Conservation (phyloP, 1,139 yeast genomes). For the Hyphopichia wangnamkhiaoensis region DNA sequence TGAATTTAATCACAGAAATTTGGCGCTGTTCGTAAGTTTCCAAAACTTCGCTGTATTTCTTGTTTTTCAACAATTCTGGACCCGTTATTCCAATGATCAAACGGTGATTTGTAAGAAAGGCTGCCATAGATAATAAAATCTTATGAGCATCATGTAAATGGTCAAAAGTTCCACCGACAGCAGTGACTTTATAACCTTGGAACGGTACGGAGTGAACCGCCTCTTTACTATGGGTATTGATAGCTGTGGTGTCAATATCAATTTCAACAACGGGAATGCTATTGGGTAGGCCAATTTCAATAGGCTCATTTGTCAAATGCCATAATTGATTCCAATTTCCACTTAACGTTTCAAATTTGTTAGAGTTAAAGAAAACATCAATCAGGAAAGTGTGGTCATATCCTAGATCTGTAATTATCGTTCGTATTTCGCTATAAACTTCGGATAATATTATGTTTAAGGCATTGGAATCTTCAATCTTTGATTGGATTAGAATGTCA, state of each 20-base stretch:
- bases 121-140: constrained; percentile 72
- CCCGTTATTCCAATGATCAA: constrained; percentile 87
- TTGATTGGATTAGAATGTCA: constrained; percentile 24
- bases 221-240: background rate
- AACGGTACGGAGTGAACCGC: background rate
- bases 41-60: constrained; percentile 67
- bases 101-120: constrained; percentile 53
- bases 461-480: constrained; percentile 18
- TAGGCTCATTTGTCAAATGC: constrained; percentile 4
- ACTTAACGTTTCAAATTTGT: constrained; percentile 1
- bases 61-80: constrained; percentile 68
- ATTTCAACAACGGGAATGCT: too few relatives aligned
- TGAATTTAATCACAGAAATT: constrained; percentile 46
- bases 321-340: constrained; percentile 4
- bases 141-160: constrained; percentile 96
- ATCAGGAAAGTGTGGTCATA: constrained; percentile 31
- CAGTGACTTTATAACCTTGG: constrained; percentile 25
- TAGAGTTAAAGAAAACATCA: constrained; percentile 30
- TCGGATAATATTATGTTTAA: constrained; percentile 29
- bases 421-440: constrained; percentile 28
- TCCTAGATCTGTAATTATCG: constrained; percentile 18
- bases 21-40: constrained; percentile 60
- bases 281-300: background rate
- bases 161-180: constrained; percentile 97
- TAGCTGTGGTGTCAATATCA: background rate